Base-by-base conservation (phyloP, 306 rosid species). In the Macrotyloma uniflorum region DNA sequence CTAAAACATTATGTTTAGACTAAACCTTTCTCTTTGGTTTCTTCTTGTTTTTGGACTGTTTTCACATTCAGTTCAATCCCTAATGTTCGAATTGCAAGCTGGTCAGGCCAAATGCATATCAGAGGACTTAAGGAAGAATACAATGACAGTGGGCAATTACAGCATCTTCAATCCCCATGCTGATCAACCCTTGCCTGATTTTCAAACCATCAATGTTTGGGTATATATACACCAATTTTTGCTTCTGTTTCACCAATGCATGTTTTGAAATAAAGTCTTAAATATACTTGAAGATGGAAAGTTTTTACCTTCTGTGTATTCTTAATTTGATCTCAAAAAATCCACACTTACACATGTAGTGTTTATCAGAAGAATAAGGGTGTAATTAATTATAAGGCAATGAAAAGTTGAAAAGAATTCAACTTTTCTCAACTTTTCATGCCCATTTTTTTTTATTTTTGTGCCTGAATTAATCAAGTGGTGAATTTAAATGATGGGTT, bases 131-230 rank as follows among this genome's bases (percentile, higher is more conserved):
- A 88, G 75, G 72, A 67, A 8, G 75, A 81, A 88, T 58, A 75
- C 93, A 47, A 75, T 93, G 90, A 77, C 90, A 0, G 86, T 91
- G 38, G 95, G 93, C 0, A 91, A 84, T 33, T 91, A 93, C 90
- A 33, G 47, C 72, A 46, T 93, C 47, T 51, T 87, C 1, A 74
- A 80, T 46, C 57, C 86, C 0, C 91, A 84, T 75, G 83, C 78
- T 35, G 89, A 66, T 54, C 86, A 83, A 0, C 97, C 91, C 35
- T 24, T 57, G 64, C 64, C 90, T 0, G 73, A 78, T 40, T 62
- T 86, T 0, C 93, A 85, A 74, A 90, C 64, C 36, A 26, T 93
- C 86, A 86, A 80, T 14, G 89, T 85, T 47, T 79, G 91, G 90
- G 94, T 93, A 79, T 14, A n/a, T n/a, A n/a, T n/a, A n/a, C n/a